Percentiles rank a stretch among this genome's conserved stretches.
These are phyloP conservation scores for Poronia punctata DNA, from an alignment of 495 filamentous ascomycete genomes.

Conservation along the genomic window DNA sequence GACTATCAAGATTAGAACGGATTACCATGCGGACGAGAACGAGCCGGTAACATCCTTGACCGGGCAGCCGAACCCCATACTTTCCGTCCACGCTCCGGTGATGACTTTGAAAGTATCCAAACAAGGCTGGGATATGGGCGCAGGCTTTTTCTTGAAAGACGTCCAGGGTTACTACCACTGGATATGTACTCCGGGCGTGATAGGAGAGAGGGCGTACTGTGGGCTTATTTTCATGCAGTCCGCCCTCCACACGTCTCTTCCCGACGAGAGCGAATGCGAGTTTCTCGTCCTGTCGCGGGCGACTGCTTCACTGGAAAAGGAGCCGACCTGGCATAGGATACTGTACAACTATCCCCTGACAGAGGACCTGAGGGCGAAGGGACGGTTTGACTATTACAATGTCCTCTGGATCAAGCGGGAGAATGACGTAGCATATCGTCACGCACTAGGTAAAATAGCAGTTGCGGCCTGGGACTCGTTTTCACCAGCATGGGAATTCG, in stretches of 20 bases:
- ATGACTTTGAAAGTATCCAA: not conserved
- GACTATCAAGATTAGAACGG: no score
- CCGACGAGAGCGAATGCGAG: not conserved
- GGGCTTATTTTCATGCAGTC: not conserved
- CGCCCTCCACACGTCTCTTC: not conserved
- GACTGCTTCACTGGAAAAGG: not conserved
- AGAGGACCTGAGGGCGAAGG: constrained; percentile 18
- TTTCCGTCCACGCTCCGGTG: not conserved
- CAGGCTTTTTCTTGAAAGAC: not conserved
- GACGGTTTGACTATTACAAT: constrained; percentile 10
- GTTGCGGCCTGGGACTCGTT: constrained; percentile 3
- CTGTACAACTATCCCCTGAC: not conserved
- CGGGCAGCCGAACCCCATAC: not conserved
- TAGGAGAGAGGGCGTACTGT: not conserved
- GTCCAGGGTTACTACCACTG: not conserved
- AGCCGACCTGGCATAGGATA: not conserved
- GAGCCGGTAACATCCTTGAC: not conserved
- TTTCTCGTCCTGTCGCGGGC: not conserved
- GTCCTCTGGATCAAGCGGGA: constrained; percentile 8
- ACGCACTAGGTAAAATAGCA: constrained; percentile 8
- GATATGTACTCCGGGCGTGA: not conserved
- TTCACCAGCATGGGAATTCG: not conserved
- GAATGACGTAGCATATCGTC: constrained; percentile 8
- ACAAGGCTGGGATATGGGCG: not conserved
- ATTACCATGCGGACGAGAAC: not conserved